These are phyloP conservation scores for Kwoniella sp. DNA, from an alignment of 768 basidiomycete species.

Conservation along the genomic window DNA sequence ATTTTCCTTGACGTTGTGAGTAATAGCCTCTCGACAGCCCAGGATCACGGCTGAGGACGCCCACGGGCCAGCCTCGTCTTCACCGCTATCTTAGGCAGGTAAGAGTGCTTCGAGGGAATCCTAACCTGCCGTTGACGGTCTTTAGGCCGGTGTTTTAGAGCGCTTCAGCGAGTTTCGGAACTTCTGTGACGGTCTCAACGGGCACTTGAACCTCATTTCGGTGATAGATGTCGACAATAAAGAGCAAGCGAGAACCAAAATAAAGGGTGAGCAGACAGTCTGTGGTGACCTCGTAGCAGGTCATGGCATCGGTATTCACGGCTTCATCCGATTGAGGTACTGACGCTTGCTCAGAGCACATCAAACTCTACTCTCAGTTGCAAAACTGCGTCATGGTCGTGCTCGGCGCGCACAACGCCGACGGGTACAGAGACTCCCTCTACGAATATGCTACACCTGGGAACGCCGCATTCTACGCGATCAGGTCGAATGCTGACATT, in stretches of 20 bases:
- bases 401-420: constrained; percentile 1
- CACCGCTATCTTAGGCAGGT: no score
- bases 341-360: no score
- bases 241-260: constrained; percentile 3
- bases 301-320: background rate
- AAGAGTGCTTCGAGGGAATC: no score
- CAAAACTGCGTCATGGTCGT: constrained; percentile 8
- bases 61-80: no score
- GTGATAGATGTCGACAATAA: constrained; percentile 15
- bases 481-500: constrained; percentile 2
- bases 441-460: background rate
- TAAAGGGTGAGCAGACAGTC: constrained; percentile 11
- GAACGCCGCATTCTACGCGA: constrained; percentile 5
- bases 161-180: constrained; percentile 11
- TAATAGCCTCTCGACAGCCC: background rate
- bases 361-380: constrained; percentile 5
- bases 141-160: constrained; percentile 5
- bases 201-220: constrained; percentile 3
- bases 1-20: constrained; percentile 32
- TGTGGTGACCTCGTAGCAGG: no score
- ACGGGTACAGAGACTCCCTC: background rate
- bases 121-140: no score
- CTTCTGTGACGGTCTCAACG: constrained; percentile 30
- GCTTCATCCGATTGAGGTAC: background rate
- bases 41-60: no score